Percentiles rank a stretch among this genome's conserved stretches.
Evolutionary conservation across 305 asterid species (phyloP).

Genomic region (Andrographis paniculata): DNA sequence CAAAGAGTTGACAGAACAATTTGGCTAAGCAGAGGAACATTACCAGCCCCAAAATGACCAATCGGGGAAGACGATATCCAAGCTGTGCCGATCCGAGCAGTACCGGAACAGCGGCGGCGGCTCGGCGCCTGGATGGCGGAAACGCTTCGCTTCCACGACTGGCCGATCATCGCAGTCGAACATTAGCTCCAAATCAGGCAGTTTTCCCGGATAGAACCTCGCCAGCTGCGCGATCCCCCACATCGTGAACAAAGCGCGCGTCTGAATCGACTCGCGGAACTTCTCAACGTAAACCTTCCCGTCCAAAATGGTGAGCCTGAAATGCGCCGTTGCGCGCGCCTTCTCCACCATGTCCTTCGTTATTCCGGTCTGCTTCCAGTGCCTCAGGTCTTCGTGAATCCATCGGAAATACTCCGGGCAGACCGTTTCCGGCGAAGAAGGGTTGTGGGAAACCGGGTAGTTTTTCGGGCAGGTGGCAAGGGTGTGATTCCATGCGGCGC

Average conservation of each 20-base stretch:
- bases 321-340: slow-evolving; percentile 49
- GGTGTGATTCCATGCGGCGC: slow-evolving; percentile 51
- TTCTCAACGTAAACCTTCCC: slow-evolving; percentile 61
- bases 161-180: slow-evolving; percentile 77
- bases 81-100: slow-evolving; percentile 62
- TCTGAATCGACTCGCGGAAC: slow-evolving; percentile 35
- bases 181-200: slow-evolving; percentile 86
- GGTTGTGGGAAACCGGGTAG: slow-evolving; percentile 27
- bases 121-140: slow-evolving; percentile 23
- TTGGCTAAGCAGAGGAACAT: not conserved
- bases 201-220: slow-evolving; percentile 61
- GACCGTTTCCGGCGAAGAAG: slow-evolving; percentile 21
- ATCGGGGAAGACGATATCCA: slow-evolving; percentile 91
- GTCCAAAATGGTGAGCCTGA: slow-evolving; percentile 45
- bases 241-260: slow-evolving; percentile 54
- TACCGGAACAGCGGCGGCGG: slow-evolving; percentile 81
- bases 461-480: slow-evolving; percentile 38
- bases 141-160: slow-evolving; percentile 28
- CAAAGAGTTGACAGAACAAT: not conserved
- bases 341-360: slow-evolving; percentile 45
- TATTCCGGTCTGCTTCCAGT: slow-evolving; percentile 60
- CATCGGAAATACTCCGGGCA: slow-evolving; percentile 86
- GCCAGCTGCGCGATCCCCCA: slow-evolving; percentile 79
- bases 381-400: slow-evolving; percentile 80
- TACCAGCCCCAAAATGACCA: slow-evolving; percentile 99